Evolutionary conservation across 192 early-diverging fungal species (phyloP), one percentile per base, ranked within the genome.

Genomic region (Backusella psychrophila): DNA sequence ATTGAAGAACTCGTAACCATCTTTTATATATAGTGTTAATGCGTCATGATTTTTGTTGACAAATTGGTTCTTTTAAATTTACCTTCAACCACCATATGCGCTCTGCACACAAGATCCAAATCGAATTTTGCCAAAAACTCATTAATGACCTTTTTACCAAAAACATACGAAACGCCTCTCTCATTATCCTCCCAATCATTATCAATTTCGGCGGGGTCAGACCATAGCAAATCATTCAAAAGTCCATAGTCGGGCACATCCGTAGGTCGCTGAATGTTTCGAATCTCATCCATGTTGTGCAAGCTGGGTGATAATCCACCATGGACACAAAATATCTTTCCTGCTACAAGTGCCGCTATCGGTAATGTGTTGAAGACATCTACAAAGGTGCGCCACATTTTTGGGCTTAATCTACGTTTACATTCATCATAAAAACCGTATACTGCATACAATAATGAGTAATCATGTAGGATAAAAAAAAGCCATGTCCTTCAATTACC

Each of bases 361-460:
- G 97, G 97, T 74, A 98, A 82, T 56, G 91, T 91, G 80, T 98
- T 97, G 83, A 98, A 98, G n/a, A 93, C 90, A 83, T 96, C 93
- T 6, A 95, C 91, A 83, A 98, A 97, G 21, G 92, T 81, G 83
- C 92, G 93, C 96, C 96, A 98, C 66, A 96, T 90, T 78, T 96
- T 97, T 68, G 95, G 79, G 59, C 85, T 95, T 39, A 88, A 90
- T 59, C 96, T 84, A 35, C 95, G 92, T 77, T 97, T 97, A 88
- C 96, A 98, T 86, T 98, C 96, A 85, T 98, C 96, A 81, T 96
- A 98, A 84, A 98, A 98, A 6, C 96, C 96, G 74, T 98, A 97
- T 9, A 96, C 95, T 94, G 31, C 38, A 74, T 49, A 69, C 69
- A 46, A 2, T 3, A 75, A 26, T 23, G 23, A 59, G 23, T 23